A percentile compares a stretch with the other conserved stretches of the same genome.
phyloP scores from a whole-genome alignment of 345 rosid genomes.

The Salix koriyanagi region DNA sequence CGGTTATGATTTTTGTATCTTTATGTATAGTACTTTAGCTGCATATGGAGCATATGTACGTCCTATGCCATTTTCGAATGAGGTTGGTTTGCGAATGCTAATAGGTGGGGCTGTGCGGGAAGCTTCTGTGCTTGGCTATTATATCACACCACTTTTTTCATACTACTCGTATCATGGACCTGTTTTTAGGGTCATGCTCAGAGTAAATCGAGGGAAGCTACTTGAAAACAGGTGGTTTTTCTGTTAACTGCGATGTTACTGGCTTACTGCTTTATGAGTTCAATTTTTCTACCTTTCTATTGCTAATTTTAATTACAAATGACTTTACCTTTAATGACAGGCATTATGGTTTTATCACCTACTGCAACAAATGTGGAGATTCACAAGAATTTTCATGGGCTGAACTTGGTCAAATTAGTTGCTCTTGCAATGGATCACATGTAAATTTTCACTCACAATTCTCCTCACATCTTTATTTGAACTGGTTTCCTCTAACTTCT shows the following conservation, averaged over 20 bases:
- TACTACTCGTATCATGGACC: conserved; percentile 88
- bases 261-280: background rate
- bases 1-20: background rate
- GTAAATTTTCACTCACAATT: conserved; percentile 12
- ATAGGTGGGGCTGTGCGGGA: conserved; percentile 92
- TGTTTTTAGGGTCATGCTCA: conserved; percentile 67
- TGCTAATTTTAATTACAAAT: conserved; percentile 12
- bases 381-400: conserved; percentile 57
- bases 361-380: conserved; percentile 66
- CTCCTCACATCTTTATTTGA: no score
- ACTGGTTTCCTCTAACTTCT: no score
- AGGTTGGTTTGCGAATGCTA: conserved; percentile 80
- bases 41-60: conserved; percentile 78
- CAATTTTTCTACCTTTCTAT: background rate
- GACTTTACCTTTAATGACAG: conserved; percentile 32
- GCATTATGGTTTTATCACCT: conserved; percentile 76
- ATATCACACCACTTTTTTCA: conserved; percentile 69
- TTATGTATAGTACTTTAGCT: conserved; percentile 60
- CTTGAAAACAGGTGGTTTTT: conserved; percentile 47
- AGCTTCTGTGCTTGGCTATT: conserved; percentile 75
- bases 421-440: conserved; percentile 50
- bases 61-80: conserved; percentile 91
- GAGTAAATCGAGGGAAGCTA: conserved; percentile 55
- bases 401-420: conserved; percentile 59
- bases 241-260: background rate